Evolutionary conservation across 495 filamentous ascomycete species (phyloP), one percentile per base, ranked within the genome.

Genomic region (Diplogelasinospora grovesii): DNA sequence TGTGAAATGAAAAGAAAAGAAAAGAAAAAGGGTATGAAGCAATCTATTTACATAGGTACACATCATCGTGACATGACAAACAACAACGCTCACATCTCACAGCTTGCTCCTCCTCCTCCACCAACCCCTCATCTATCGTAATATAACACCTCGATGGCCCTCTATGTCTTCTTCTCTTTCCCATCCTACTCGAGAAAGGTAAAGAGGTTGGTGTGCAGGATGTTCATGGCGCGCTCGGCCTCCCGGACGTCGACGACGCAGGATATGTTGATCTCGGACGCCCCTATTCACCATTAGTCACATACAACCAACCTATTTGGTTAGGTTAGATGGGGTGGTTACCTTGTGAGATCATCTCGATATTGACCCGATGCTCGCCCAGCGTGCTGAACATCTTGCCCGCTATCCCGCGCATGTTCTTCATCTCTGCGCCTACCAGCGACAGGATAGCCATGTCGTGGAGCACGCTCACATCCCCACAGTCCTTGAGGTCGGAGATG

Each of bases 331-430:
- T 3, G n/a, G 5, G n/a, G 8, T 33, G 24, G 33, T 20, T 69
- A 90, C 88, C 88, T 74, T 95, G 89, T 16, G 85, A 90, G 42
- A 96, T 96, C 89, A 96, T 95, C 65, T 96, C 89, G 50, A 95
- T 88, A 60, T 96, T 96, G 43, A 96, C 78, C 48, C 80, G 79
- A 56, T 85, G 76, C 49, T 94, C 85, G 19, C 89, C 92, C 18
- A 98, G 69, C 3, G 88, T 89, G 13, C 82, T 79, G 58, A 94
- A 94, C 82, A 94, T 93, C 36, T 73, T 75, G 7, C 92, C 92
- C 3, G 85, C 85, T 46, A 96, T 83, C 24, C 92, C 92, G 30
- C 87, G 69, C 81, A 95, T 89, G 49, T 88, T 86, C 68, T 92
- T 93, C 84, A 98, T 85, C 60, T 96, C 88, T 33, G 80, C 83